These are phyloP conservation scores for Rubroboletus satanas DNA, from an alignment of 768 basidiomycete species.

Conservation along the genomic window DNA sequence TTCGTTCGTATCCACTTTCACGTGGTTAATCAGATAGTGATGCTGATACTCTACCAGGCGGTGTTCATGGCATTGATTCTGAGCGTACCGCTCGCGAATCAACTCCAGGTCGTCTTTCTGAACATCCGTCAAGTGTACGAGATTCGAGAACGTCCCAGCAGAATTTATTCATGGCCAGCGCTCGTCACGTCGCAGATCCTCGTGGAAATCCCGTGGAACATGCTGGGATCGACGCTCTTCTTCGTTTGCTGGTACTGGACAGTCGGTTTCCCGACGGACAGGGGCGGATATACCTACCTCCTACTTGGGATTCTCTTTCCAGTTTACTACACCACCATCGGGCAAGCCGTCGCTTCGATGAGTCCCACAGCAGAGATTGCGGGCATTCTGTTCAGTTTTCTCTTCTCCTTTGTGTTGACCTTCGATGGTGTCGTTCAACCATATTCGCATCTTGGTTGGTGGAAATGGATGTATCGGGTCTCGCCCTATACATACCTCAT, in stretches of 20 bases:
- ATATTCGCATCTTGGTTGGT: conserved; percentile 57
- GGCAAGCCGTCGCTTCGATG: conserved; percentile 59
- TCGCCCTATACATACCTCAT: conserved; percentile 58
- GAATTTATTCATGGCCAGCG: conserved; percentile 64
- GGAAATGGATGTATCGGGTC: conserved; percentile 65
- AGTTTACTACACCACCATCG: conserved; percentile 59
- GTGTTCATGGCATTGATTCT: conserved; percentile 55
- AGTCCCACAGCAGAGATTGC: conserved; percentile 58
- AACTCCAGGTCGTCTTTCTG: conserved; percentile 61
- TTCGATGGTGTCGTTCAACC: conserved; percentile 73
- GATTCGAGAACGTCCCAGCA: conserved; percentile 59
- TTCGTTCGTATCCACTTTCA: conserved; percentile 44
- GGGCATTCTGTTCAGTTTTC: conserved; percentile 51
- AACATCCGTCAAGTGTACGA: conserved; percentile 59
- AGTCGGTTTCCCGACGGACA: conserved; percentile 50
- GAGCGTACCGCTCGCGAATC: conserved; percentile 53
- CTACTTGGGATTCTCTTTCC: conserved; percentile 53
- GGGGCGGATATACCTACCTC: conserved; percentile 60
- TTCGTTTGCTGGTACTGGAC: conserved; percentile 73
- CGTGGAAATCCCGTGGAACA: conserved; percentile 60
- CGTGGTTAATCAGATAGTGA: not conserved
- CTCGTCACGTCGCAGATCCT: conserved; percentile 53
- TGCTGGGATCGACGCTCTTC: conserved; percentile 52
- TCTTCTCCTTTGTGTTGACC: conserved; percentile 62
- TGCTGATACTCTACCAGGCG: conserved; percentile 30